Conservation (phyloP, 2,329 filamentous ascomycete genomes). For the Talaromyces amestolkiae region DNA sequence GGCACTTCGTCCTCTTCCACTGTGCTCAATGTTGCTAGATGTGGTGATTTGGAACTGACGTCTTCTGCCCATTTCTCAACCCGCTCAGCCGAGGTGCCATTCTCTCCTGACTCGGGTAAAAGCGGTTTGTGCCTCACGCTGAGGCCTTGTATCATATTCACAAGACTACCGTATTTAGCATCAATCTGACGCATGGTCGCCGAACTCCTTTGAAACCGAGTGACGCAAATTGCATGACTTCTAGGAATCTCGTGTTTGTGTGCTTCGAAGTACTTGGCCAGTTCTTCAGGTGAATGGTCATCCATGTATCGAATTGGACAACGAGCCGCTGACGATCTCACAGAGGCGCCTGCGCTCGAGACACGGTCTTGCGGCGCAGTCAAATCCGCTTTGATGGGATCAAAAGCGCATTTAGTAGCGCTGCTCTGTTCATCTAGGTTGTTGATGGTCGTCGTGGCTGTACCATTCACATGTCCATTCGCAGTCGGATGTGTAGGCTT, state of each 20-base stretch:
- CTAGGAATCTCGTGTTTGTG: slow-evolving; percentile 94
- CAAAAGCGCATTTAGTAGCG: slow-evolving; percentile 50
- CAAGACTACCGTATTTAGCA: slow-evolving; percentile 80
- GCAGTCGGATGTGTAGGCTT: slow-evolving; percentile 46
- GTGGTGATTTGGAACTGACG: slow-evolving; percentile 59
- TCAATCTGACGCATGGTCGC: slow-evolving; percentile 84
- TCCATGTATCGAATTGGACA: slow-evolving; percentile 93
- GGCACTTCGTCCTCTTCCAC: slow-evolving; percentile 35
- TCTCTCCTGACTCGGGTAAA: slow-evolving; percentile 61
- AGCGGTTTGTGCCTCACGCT: slow-evolving; percentile 80
- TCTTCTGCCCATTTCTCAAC: slow-evolving; percentile 84
- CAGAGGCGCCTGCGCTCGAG: slow-evolving; percentile 41
- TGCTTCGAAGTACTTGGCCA: slow-evolving; percentile 88
- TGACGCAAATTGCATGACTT: slow-evolving; percentile 89
- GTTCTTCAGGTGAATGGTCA: slow-evolving; percentile 87
- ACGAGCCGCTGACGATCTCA: slow-evolving; percentile 56
- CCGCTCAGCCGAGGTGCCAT: slow-evolving; percentile 60
- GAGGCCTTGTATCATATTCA: slow-evolving; percentile 90
- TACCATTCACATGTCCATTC: slow-evolving; percentile 35
- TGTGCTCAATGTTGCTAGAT: slow-evolving; percentile 38
- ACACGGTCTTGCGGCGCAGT: slow-evolving; percentile 39
- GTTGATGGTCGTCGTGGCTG: slow-evolving; percentile 18
- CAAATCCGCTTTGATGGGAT: slow-evolving; percentile 52
- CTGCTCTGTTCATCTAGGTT: slow-evolving; percentile 32
- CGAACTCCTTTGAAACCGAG: slow-evolving; percentile 76